Evolutionary conservation across 2,329 filamentous ascomycete genomes (phyloP), one percentile per base, ranked within the genome.

Genomic region (Colletotrichum melonis): DNA sequence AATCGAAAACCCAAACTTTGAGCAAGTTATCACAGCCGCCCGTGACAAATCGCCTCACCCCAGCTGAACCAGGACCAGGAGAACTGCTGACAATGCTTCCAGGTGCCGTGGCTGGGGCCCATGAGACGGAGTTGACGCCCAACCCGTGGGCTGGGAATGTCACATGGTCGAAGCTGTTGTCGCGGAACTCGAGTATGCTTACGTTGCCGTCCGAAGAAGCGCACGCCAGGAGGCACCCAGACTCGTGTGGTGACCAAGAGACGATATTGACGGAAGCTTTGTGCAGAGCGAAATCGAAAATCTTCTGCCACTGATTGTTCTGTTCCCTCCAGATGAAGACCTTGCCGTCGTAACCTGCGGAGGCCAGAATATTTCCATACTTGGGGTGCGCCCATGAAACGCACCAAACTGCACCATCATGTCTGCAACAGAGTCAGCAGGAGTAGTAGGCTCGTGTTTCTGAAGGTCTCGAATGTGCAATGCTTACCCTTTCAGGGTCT

Each of bases 311-410:
- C 78, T 90, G 87, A 77, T 88, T 89, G 78, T 85, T 87, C 83
- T 95, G 93, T 85, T 99, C 97, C 83, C 95, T 95, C 95, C 96
- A 99, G 88, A 99, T 97, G 83, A 98, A 92, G 77, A 99, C 96
- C 85, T 98, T 98, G 84, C 96, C 97, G 84, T 99, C 97, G 86
- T 98, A 99, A 77, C 94, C 95, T 64, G 95, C 94, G 75, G 95
- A 97, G 69, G 97, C 97, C 74, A 99, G 92, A 81, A 99, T 98
- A 83, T 96, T 98, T 86, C 97, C 97, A 84, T 97, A 98, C 83
- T 99, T 98, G 75, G 97, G 97, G 81, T 99, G 97, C 62, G 96
- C 95, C 97, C 97, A 99, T 78, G 95, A 93, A 72, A 98, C 94
- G 82, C 94, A 97, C 97, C 97, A 99, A 72, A 99, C 96, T 46